These are phyloP conservation scores for Lentinula raphanica DNA, from an alignment of 768 basidiomycete genomes.

Conservation along the genomic window DNA sequence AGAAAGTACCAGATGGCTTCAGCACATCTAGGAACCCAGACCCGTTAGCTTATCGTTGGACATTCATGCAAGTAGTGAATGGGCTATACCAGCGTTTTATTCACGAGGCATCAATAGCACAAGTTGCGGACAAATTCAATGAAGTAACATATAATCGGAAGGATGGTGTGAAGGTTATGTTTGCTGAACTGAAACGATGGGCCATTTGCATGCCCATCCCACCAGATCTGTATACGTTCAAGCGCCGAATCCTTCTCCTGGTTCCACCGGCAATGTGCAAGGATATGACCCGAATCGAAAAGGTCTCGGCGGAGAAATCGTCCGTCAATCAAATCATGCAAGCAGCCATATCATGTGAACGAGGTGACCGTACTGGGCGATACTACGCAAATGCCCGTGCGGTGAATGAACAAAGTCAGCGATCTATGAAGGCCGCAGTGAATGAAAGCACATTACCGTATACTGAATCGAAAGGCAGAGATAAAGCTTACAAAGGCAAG, in stretches of 20 bases:
- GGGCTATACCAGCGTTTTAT: not conserved
- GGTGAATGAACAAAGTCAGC: not conserved
- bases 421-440: not conserved
- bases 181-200: not conserved
- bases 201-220: not conserved
- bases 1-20: not conserved
- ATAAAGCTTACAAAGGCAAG: no score
- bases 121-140: not conserved
- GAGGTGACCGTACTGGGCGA: not conserved
- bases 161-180: not conserved
- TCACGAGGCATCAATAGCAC: not conserved
- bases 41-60: not conserved
- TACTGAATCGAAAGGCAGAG: not conserved
- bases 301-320: not conserved
- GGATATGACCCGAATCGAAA: not conserved
- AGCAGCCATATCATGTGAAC: not conserved
- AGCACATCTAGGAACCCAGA: not conserved
- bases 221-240: not conserved
- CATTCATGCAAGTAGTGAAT: constrained; percentile 3
- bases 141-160: not conserved
- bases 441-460: not conserved
- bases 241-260: not conserved
- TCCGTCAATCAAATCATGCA: not conserved
- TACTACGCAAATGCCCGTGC: not conserved
- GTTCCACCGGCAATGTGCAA: not conserved